Percentiles rank a stretch among this genome's conserved stretches.
Evolutionary conservation across 2,329 filamentous ascomycete species (phyloP).

Genomic region (Colletotrichum caudatum): DNA sequence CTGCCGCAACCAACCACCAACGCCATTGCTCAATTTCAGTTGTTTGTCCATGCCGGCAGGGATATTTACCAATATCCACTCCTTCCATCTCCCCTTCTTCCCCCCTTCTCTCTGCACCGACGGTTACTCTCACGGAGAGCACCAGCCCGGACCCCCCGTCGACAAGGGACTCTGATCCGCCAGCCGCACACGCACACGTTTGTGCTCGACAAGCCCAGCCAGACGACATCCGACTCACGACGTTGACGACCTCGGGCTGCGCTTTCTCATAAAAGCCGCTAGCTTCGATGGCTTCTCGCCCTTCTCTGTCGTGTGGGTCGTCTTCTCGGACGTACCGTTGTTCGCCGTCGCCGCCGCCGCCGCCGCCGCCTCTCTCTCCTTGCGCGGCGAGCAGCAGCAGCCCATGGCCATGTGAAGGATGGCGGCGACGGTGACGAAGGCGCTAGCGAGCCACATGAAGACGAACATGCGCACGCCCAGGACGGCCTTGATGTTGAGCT

Average conservation of each 20-base stretch:
- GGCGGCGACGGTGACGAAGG: conserved; percentile 75
- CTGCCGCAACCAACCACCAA: conserved; percentile 33
- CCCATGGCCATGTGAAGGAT: conserved; percentile 80
- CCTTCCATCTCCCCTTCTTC: not conserved
- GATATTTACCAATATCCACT: not conserved
- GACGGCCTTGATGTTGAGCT: conserved; percentile 80
- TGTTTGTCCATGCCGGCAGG: not conserved
- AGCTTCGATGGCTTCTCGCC: conserved; percentile 37
- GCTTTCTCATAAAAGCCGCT: conserved; percentile 40
- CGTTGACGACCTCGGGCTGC: conserved; percentile 37
- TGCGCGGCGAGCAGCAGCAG: conserved; percentile 72
- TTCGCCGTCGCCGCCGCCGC: conserved; percentile 19
- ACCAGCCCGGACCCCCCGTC: not conserved
- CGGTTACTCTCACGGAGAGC: not conserved
- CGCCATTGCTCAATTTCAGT: conserved; percentile 35
- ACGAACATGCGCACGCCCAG: conserved; percentile 82
- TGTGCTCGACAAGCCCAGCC: not conserved
- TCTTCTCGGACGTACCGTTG: conserved; percentile 27
- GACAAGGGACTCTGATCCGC: not conserved
- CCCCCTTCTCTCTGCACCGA: too few relatives aligned
- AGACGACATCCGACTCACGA: conserved; percentile 1
- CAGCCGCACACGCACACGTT: not conserved
- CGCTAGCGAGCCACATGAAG: conserved; percentile 89
- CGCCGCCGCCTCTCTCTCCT: conserved; percentile 20
- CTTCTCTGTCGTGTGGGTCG: conserved; percentile 23